Base-by-base conservation (phyloP, 768 basidiomycete species). In the Collybia mongolica region DNA sequence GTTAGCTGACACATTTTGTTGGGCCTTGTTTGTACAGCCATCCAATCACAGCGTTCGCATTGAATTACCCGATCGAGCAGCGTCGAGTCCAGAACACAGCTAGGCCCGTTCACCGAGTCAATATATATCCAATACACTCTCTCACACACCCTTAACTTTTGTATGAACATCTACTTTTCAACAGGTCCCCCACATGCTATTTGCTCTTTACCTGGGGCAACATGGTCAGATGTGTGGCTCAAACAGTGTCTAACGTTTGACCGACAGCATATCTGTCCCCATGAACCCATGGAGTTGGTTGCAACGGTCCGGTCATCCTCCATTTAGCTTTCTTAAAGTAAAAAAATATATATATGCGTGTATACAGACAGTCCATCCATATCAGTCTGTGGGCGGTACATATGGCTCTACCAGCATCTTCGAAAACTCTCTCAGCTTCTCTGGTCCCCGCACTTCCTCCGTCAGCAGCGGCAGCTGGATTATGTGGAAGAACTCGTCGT, bases 401-500 rank as follows among this genome's bases (percentile, higher is more conserved):
- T 88, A 94, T 3, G 93, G 90, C 59, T 83, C 77, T 39, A 94
- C 83, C 17, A 96, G 80, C 90, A 95, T 92, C 72, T 86, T 82
- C 69, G 91, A 93, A 64, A 98, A 98, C 64, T 91, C 86, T 61
- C 86, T 84, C 52, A 99, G 81, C 72, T 91, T 95, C 68, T 93
- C 88, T 0, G 93, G 91, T 4, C 97, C 97, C 60, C 97, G 81
- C 3, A 98, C 96, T 70, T 98, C 97, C 65, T 98, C 95, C 4
- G 94, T 97, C 47, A 98, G 82, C 29, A 99, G 72, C 2, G 97
- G 97, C 42, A 99, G 80, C 65, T 88, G 84, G 14, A 98, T 72
- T 59, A 99, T 97, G 68, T 99, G 94, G 85, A 98, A 99, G 67
- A 96, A 97, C 60, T 97, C 93, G 68, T 93, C 92, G 65, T 97